Evolutionary conservation across 441 rosid genomes (phyloP).

Genomic region (Pelargonium myrrhifolium): DNA sequence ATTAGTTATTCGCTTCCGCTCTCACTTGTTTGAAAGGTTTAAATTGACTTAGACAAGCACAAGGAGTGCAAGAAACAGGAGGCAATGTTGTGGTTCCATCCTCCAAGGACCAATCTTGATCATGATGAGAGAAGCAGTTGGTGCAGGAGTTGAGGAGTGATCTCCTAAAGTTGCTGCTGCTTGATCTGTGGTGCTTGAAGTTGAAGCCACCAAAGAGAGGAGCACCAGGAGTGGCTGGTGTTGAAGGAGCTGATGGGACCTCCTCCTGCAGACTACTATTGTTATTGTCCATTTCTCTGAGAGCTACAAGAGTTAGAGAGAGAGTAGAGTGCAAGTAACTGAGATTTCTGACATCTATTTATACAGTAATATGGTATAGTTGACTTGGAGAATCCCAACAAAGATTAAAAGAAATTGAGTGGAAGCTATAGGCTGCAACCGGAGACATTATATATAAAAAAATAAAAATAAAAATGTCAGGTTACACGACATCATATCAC

Average conservation of each 20-base stretch:
- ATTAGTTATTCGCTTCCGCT: too few relatives aligned
- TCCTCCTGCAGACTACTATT: conserved; percentile 43
- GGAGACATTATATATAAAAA: too few relatives aligned
- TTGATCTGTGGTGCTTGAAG: conserved; percentile 37
- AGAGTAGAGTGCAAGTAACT: background rate
- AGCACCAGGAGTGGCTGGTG: conserved; percentile 80
- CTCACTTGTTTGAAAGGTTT: too few relatives aligned
- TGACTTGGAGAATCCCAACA: conserved; percentile 30
- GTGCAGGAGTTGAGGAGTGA: conserved; percentile 55
- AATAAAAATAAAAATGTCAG: background rate
- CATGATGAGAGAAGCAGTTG: conserved; percentile 47
- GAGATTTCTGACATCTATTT: conserved; percentile 19
- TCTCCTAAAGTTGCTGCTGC: background rate
- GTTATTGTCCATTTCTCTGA: conserved; percentile 33
- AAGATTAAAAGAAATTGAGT: background rate
- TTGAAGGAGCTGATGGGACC: conserved; percentile 61
- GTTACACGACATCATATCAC: too few relatives aligned
- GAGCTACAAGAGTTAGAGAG: background rate
- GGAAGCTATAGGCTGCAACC: too few relatives aligned
- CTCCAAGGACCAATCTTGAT: conserved; percentile 62
- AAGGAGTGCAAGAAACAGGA: conserved; percentile 63
- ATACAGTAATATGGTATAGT: conserved; percentile 17
- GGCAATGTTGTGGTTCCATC: conserved; percentile 53
- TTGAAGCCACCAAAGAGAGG: conserved; percentile 86
- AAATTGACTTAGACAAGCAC: too few relatives aligned